Base-by-base conservation (phyloP, 192 early-diverging fungal genomes). In the Tieghemiomyces parasiticus region DNA sequence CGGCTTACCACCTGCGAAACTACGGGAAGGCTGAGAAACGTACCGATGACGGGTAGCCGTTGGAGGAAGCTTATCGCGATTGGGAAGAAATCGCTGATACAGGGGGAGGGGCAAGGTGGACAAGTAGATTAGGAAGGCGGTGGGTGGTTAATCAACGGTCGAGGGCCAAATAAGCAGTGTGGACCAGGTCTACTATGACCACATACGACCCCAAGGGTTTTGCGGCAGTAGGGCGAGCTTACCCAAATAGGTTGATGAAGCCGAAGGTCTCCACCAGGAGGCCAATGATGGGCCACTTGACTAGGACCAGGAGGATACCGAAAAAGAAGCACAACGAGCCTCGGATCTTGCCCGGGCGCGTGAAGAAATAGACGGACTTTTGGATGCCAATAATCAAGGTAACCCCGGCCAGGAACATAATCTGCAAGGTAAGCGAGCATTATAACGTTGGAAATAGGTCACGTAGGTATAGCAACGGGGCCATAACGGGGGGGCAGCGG, bases 241-340 rank as follows among this genome's bases (percentile, higher is more conserved):
- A 92, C 88, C 91, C 95, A 83, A 98, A 98, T 48, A 98, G 70
- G 67, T 98, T 98, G 58, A 98, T 78, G 67, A 98, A 96, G 9
- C 95, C 95, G 79, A 96, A 89, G 20, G 81, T 66, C 65, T 98
- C 95, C 46, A 96, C 76, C 29, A 83, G 30, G 46, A 98, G 87
- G 29, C 95, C 95, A 61, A 93, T 67, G 30, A 91, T 75, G 29
- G 95, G 88, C 85, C 88, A 91, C 68, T 89, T 88, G 47, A 86
- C 47, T 71, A 98, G 86, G 9, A 98, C 91, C 45, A 98, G 64
- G 9, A 87, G 32, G 42, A 98, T 89, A 12, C 95, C 95, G 29
- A 72, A 71, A 65, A 96, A 83, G 74, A 98, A 96, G 61, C 83
- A 87, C 19, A 91, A 65, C 13, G 93, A 91, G 44, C 95, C 95